Base-by-base conservation (phyloP, 768 basidiomycete genomes). In the Leucogyrophana mollusca region DNA sequence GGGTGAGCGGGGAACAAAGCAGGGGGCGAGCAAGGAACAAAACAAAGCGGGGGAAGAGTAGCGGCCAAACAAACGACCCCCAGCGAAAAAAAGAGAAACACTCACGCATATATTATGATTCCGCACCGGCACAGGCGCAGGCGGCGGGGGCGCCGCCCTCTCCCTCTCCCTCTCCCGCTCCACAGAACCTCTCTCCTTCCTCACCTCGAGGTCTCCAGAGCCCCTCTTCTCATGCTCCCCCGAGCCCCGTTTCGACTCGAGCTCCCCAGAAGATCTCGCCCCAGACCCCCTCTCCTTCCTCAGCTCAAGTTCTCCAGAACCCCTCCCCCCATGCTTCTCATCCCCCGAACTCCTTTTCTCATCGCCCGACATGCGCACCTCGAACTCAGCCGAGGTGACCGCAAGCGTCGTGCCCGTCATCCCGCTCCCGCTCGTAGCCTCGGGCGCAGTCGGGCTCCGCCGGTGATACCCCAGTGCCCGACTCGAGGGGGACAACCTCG, bases 361-460 rank as follows among this genome's bases (percentile, higher is more conserved):
- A n/a, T n/a, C n/a, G n/a, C n/a, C n/a, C n/a, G n/a, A n/a, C n/a
- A n/a, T n/a, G n/a, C n/a, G n/a, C n/a, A n/a, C n/a, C n/a, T n/a
- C n/a, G n/a, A n/a, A n/a, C n/a, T n/a, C n/a, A n/a, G n/a, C n/a
- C n/a, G n/a, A n/a, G n/a, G n/a, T n/a, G n/a, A n/a, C n/a, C n/a
- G n/a, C n/a, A n/a, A n/a, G n/a, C 4, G 60, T 40, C 14, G 67
- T 53, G 11, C 57, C 59, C 32, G 73, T 56, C 46, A 56, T 57
- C 9, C 64, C 65, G 47, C 68, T 77, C 23, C 67, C 73, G n/a
- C 73, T 77, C 17, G 72, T 70, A 13, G 67, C 67, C 45, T 88
- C 86, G 11, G 82, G 80, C 13, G 79, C 82, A 9, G 86, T 88
- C 2, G 86, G 86, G 56, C 83, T 89, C 7, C 84, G 74, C 36